Evolutionary conservation across 768 basidiomycete species (phyloP).

Genomic region (Fistulinella prunicolor): DNA sequence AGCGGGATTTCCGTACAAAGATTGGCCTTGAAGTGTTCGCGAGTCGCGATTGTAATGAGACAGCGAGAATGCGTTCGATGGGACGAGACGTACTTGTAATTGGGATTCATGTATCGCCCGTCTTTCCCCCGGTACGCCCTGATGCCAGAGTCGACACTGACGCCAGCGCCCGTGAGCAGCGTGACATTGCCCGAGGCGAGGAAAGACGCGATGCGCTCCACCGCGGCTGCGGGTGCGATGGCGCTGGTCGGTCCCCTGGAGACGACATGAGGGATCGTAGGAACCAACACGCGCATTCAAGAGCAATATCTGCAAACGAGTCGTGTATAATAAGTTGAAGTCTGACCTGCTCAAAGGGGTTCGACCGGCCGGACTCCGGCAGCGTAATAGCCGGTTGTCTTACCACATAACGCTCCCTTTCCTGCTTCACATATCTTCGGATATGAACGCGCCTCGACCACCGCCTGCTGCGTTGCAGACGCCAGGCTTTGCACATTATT

Average conservation of each 20-base stretch:
- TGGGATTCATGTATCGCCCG: constrained; percentile 87
- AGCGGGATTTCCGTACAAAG: constrained; percentile 44
- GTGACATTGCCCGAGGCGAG: constrained; percentile 66
- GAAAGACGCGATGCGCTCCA: constrained; percentile 62
- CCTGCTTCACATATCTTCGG: not conserved
- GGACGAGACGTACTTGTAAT: constrained; percentile 63
- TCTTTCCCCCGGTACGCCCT: constrained; percentile 88
- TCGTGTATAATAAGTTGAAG: too few species aligned
- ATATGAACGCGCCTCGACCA: constrained; percentile 34
- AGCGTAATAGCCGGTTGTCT: too few species aligned
- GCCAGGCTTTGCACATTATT: constrained; percentile 82
- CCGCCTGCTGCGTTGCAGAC: constrained; percentile 61
- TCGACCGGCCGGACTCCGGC: too few species aligned
- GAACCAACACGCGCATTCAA: constrained; percentile 75
- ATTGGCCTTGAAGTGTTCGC: constrained; percentile 62
- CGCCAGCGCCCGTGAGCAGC: constrained; percentile 86
- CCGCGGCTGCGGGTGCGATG: constrained; percentile 49
- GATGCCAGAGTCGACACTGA: constrained; percentile 94
- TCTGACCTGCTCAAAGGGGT: too few species aligned
- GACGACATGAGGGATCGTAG: constrained; percentile 63
- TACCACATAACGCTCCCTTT: too few species aligned
- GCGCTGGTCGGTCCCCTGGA: constrained; percentile 35
- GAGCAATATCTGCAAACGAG: too few species aligned
- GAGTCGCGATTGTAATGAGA: not conserved
- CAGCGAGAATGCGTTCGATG: not conserved